Evolutionary conservation across 2,329 filamentous ascomycete genomes (phyloP), one percentile per base, ranked within the genome.

Genomic region (Aspergillus vadensis): DNA sequence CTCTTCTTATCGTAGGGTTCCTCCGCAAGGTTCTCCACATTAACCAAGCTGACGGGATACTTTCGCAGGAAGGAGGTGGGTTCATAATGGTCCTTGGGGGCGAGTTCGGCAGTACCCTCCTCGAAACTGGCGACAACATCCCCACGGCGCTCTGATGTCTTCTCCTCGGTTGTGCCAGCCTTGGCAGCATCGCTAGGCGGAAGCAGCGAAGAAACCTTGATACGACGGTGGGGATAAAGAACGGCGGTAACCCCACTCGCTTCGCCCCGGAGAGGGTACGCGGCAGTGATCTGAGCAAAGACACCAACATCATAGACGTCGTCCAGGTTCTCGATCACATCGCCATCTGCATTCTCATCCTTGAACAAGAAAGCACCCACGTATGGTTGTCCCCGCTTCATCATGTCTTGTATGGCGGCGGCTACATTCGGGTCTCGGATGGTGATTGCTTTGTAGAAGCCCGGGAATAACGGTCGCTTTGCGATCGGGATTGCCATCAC

Each of bases 361-460:
- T 98, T 98, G 81, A 98, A 92, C 71, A 99, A 78, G 79, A 99
- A 99, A 3, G 93, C 94, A 64, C 95, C 95, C 43, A 99, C 92
- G 71, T 99, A 99, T 23, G 94, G 96, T 76, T 99, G 96, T 0
- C 95, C 95, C 55, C 94, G 86, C 83, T 96, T 97, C 75, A 98
- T 91, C 84, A 97, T 95, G 74, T 99, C 96, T 60, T 93, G 90
- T 67, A 99, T 96, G 21, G 95, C 95, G 41, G 88, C 88, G 14
- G 93, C 90, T 38, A 99, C 95, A 69, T 95, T 91, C 17, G 91
- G 91, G 72, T 99, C 92, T 73, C 91, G 89, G 68, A 99, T 96
- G 3, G 94, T 99, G 68, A 99, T 95, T 9, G 95, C 94, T 79
- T 99, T 99, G 82, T 99, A 99, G 78, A 98, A 99, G 1, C 95